Evolutionary conservation across 768 basidiomycete genomes (phyloP), one percentile per base, ranked within the genome.

Genomic region (Ramaria sp.): DNA sequence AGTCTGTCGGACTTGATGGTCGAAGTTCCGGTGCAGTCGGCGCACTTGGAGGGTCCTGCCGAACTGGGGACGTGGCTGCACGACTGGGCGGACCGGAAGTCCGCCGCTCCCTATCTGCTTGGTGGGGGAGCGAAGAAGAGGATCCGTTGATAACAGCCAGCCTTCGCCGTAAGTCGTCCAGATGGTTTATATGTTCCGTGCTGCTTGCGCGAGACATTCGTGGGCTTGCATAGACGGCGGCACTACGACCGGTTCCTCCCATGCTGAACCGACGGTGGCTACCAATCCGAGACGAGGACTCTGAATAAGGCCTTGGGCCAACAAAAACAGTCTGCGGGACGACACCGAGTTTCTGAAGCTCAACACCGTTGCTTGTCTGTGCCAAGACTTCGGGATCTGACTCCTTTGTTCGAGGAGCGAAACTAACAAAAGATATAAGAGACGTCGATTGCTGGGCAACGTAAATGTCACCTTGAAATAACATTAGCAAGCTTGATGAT

Each of bases 241-340:
- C 10, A n/a, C 22, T 13, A 27, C 55, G 47, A 27, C 48, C 36
- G 34, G 9, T 22, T 22, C 49, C 39, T 16, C 52, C 55, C 24
- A 43, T 12, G 6, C 16, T 30, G 18, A 48, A 43, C 13, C 38
- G 48, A 28, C 55, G 55, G 20, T 50, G 32, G 27, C 34, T 20
- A 25, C 34, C 22, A 3, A 37, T 25, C 27, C 27, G 20, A 25
- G 37, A 38, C n/a, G 50, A 50, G 15, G 38, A 37, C 20, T 60
- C 59, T 8, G 59, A 50, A n/a, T n/a, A n/a, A 20, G 57, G 42
- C 32, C 57, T 54, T 25, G 53, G 62, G 28, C 64, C 88, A 60
- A 96, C 71, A 67, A 97, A 96, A 18, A 96, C 82, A 0, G 91
- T 96, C 56, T 89, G 90, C 12, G 92, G 91, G 0, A 93, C 87